Evolutionary conservation across 2,329 filamentous ascomycete species (phyloP).

Genomic region (Bipolaris bicolor): DNA sequence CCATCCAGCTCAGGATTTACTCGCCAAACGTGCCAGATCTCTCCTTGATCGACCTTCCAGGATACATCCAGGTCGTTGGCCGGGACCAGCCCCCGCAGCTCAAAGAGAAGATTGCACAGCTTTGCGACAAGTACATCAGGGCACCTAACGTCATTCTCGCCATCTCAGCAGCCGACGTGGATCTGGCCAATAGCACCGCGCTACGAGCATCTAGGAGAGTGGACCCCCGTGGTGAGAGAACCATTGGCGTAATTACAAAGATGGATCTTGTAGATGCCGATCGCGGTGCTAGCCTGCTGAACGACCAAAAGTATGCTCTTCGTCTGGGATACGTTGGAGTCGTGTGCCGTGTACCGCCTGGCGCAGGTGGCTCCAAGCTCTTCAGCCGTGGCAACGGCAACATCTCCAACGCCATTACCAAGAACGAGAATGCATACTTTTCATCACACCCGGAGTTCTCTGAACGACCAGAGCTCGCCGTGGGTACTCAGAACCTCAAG

Average conservation of each 20-base stretch:
- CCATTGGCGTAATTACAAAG: conserved; percentile 98
- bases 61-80: conserved; percentile 95
- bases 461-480: conserved; percentile 70
- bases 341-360: conserved; percentile 77
- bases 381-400: conserved; percentile 85
- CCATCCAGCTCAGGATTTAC: conserved; percentile 93
- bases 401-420: conserved; percentile 78
- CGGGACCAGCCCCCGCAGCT: conserved; percentile 88
- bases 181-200: conserved; percentile 94
- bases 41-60: conserved; percentile 93
- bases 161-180: conserved; percentile 96
- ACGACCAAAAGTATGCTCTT: conserved; percentile 90
- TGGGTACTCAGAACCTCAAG: conserved; percentile 84
- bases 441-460: conserved; percentile 85
- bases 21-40: conserved; percentile 95
- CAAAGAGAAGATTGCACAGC: conserved; percentile 92
- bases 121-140: conserved; percentile 98
- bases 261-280: conserved; percentile 94
- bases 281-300: conserved; percentile 78
- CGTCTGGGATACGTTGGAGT: conserved; percentile 97
- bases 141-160: conserved; percentile 94
- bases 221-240: conserved; percentile 91
- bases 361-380: conserved; percentile 65
- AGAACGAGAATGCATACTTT: conserved; percentile 89
- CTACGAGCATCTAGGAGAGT: conserved; percentile 87